Conservation (phyloP, 352 stramenopile genomes). For the Globisporangium solare region DNA sequence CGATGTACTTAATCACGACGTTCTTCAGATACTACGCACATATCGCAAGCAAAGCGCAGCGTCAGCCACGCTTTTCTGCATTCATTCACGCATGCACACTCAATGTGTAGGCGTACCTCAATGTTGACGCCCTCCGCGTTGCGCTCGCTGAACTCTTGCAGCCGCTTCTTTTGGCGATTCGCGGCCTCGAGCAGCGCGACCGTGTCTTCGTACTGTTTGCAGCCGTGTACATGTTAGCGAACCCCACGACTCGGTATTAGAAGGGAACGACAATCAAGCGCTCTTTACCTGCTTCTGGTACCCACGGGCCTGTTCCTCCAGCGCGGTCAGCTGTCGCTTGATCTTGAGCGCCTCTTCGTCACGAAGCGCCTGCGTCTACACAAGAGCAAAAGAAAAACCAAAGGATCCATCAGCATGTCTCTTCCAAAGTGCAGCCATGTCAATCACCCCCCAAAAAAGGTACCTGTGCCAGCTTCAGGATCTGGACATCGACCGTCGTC, state of each 20-base stretch:
- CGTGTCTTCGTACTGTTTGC: slow-evolving; percentile 55
- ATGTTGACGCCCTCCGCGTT: slow-evolving; percentile 50
- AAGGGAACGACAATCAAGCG: not conserved
- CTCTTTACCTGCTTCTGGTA: slow-evolving; percentile 45
- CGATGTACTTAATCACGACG: slow-evolving; percentile 83
- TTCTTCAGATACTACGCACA: slow-evolving; percentile 89
- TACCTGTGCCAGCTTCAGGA: slow-evolving; percentile 24
- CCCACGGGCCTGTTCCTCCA: slow-evolving; percentile 35
- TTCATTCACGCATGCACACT: too few species aligned
- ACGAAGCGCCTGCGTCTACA: slow-evolving; percentile 21
- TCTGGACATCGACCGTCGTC: slow-evolving; percentile 22
- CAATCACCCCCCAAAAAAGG: not conserved
- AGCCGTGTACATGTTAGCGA: too few species aligned
- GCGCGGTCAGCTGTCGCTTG: slow-evolving; percentile 36
- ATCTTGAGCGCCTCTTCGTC: slow-evolving; percentile 38
- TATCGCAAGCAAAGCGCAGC: too few species aligned
- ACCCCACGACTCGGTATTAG: too few species aligned
- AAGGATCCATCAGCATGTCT: not conserved
- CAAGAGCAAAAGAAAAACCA: slow-evolving; percentile 3
- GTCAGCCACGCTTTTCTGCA: too few species aligned
- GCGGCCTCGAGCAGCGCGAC: slow-evolving; percentile 40
- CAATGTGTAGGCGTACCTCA: too few species aligned
- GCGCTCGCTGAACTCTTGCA: slow-evolving; percentile 41
- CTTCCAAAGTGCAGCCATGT: not conserved
- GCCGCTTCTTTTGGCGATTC: slow-evolving; percentile 50